These are phyloP conservation scores for Fusarium sp. DNA, from an alignment of 2,329 filamentous ascomycete species.

Conservation along the genomic window DNA sequence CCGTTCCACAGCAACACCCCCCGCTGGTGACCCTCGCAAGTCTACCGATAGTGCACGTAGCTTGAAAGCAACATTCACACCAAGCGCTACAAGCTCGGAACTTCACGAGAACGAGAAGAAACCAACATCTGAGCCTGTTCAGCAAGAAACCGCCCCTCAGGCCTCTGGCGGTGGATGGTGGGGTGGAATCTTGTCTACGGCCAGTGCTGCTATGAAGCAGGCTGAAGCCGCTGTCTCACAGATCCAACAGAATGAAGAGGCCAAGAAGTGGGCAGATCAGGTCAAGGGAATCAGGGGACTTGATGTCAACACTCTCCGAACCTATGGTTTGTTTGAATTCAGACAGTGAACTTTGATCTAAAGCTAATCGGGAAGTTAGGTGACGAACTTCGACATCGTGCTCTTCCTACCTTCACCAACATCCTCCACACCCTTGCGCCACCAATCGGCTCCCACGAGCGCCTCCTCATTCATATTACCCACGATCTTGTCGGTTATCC, in stretches of 20 bases:
- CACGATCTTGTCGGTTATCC: constrained; percentile 97
- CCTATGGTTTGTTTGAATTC: constrained; percentile 50
- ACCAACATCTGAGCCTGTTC: constrained; percentile 59
- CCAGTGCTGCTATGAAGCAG: constrained; percentile 88
- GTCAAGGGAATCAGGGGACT: constrained; percentile 72
- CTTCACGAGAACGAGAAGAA: constrained; percentile 69
- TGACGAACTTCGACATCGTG: constrained; percentile 86
- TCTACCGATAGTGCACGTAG: constrained; percentile 82
- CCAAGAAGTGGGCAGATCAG: constrained; percentile 95
- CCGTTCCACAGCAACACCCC: constrained; percentile 62
- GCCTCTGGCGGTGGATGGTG: constrained; percentile 81
- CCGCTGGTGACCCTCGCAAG: constrained; percentile 74
- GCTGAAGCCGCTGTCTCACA: constrained; percentile 94
- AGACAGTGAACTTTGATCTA: background rate
- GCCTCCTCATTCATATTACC: constrained; percentile 95
- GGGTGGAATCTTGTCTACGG: constrained; percentile 86
- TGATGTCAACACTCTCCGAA: constrained; percentile 81
- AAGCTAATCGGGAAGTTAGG: constrained; percentile 63
- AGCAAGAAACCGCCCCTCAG: constrained; percentile 47
- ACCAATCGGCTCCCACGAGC: constrained; percentile 96
- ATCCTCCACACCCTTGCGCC: constrained; percentile 95
- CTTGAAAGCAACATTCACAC: constrained; percentile 78
- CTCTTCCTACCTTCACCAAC: constrained; percentile 93
- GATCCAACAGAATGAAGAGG: constrained; percentile 96
- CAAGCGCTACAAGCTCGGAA: constrained; percentile 74